Conservation (phyloP, 768 basidiomycete genomes). For the Phanerochaete sordida region DNA sequence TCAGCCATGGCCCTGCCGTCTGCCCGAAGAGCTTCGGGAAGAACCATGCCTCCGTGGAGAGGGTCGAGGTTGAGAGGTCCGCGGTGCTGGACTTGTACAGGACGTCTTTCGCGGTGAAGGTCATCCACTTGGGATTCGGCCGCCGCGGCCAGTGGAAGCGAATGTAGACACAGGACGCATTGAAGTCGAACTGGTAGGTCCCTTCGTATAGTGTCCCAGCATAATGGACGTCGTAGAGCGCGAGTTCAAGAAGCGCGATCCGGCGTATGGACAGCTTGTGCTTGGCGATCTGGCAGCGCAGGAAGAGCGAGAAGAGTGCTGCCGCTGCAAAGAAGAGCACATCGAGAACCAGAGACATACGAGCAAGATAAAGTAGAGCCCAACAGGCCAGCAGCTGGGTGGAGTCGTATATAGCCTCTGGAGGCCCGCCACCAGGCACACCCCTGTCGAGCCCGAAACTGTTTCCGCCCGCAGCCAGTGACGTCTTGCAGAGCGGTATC, state of each 20-base stretch:
- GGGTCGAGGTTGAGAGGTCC: slow-evolving; percentile 18
- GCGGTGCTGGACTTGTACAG: slow-evolving; percentile 29
- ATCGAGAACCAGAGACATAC: neutral
- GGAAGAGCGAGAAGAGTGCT: neutral
- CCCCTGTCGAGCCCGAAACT: neutral
- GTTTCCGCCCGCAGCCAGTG: neutral
- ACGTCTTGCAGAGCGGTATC: neutral
- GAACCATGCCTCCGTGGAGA: slow-evolving; percentile 31
- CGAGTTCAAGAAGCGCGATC: slow-evolving; percentile 7
- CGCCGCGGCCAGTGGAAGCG: slow-evolving; percentile 28
- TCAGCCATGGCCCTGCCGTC: slow-evolving; percentile 33
- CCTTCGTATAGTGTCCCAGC: slow-evolving; percentile 14
- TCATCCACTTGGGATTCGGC: slow-evolving; percentile 29
- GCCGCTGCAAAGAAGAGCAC: neutral
- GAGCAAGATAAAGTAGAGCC: neutral
- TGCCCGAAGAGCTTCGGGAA: slow-evolving; percentile 36
- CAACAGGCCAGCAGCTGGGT: no score
- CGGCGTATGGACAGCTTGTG: slow-evolving; percentile 16
- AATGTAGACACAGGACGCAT: slow-evolving; percentile 16
- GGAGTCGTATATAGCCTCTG: neutral
- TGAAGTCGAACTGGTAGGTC: slow-evolving; percentile 17
- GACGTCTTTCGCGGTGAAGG: slow-evolving; percentile 25
- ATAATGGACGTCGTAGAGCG: slow-evolving; percentile 17
- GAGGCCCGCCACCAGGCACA: neutral
- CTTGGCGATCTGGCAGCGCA: neutral